These are phyloP conservation scores for Cladosporium phlei DNA, from an alignment of 2,329 filamentous ascomycete genomes.

Conservation along the genomic window DNA sequence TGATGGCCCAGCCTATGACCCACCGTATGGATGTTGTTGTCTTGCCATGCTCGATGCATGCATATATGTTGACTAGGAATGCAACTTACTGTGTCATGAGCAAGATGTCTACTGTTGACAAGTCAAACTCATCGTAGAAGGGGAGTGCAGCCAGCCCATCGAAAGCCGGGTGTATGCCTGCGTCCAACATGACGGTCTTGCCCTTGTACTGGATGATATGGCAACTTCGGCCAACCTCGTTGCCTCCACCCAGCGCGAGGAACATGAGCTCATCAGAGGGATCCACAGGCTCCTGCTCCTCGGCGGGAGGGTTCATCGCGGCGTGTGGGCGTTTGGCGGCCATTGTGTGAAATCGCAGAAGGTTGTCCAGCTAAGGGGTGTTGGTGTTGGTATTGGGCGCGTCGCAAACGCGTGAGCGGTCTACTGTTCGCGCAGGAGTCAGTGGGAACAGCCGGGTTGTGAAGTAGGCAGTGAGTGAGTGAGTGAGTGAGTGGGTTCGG, in stretches of 20 bases:
- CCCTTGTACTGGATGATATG: slow-evolving; percentile 99
- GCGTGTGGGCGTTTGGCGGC: slow-evolving; percentile 70
- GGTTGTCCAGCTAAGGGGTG: neutral
- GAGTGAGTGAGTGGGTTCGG: neutral
- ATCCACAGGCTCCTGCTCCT: slow-evolving; percentile 80
- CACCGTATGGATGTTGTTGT: neutral
- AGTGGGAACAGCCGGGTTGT: neutral
- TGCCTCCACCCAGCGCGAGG: slow-evolving; percentile 86
- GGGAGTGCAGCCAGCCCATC: slow-evolving; percentile 89
- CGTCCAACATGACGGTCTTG: slow-evolving; percentile 99
- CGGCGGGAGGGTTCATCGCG: slow-evolving; percentile 65
- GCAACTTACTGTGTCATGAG: slow-evolving; percentile 97
- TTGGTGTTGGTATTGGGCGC: neutral
- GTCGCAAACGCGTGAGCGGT: neutral
- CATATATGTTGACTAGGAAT: neutral
- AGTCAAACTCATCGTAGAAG: slow-evolving; percentile 97
- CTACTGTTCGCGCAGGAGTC: neutral
- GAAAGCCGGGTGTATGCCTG: slow-evolving; percentile 93
- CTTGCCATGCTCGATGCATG: slow-evolving; percentile 1
- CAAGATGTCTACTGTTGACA: slow-evolving; percentile 94
- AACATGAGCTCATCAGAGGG: slow-evolving; percentile 93
- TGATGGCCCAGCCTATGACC: neutral
- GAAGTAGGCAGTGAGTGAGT: neutral
- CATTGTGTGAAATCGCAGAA: slow-evolving; percentile 56
- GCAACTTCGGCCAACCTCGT: slow-evolving; percentile 94